Base-by-base conservation (phyloP, 768 basidiomycete genomes). In the Leccinum uliginosum region DNA sequence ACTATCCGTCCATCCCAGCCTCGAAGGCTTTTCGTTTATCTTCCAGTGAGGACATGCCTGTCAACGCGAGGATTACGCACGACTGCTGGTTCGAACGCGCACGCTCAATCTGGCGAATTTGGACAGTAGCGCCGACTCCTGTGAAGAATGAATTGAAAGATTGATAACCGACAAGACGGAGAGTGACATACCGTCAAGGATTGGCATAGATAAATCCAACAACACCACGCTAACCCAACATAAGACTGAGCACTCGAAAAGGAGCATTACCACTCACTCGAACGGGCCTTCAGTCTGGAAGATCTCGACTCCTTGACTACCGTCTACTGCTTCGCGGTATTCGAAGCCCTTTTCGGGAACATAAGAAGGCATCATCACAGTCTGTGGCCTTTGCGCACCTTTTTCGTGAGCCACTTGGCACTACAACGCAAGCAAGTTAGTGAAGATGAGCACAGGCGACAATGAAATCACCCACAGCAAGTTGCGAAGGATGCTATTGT, bases 1-100 rank as follows among this genome's bases (percentile, higher is more conserved):
- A 95, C 93, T 96, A 96, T 75, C 95, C 94, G 62, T 97, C 91
- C 51, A 98, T 93, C 1, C 95, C 95, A 51, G 90, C 91, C 46
- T 91, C 87, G 60, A 96, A 96, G 1, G 95, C 95, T 62, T 83
- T 80, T 23, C 91, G 81, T 70, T 95, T 96, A 70, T 98, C 93
- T 67, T 97, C 95, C 5, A 90, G 72, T 8, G 94, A 92, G 17
- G 95, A 95, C 85, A 93, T 88, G 21, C 95, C 95, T 1, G 94
- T 97, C 56, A 98, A 74, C 4, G 94, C 95, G 47, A 97, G 76
- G 51, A 97, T 94, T 56, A 84, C 79, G 19, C 81, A 73, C 38
- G 69, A 66, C 34, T 63, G 63, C 34, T 61, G 63, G 35, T 45
- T 62, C 24, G 53, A 73, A 46, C 75, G 75, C 38, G 65, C 65